Percentiles rank a stretch among this genome's conserved stretches.
These are phyloP conservation scores for Alternaria sp. DNA, from an alignment of 2,329 filamentous ascomycete genomes.

Conservation along the genomic window DNA sequence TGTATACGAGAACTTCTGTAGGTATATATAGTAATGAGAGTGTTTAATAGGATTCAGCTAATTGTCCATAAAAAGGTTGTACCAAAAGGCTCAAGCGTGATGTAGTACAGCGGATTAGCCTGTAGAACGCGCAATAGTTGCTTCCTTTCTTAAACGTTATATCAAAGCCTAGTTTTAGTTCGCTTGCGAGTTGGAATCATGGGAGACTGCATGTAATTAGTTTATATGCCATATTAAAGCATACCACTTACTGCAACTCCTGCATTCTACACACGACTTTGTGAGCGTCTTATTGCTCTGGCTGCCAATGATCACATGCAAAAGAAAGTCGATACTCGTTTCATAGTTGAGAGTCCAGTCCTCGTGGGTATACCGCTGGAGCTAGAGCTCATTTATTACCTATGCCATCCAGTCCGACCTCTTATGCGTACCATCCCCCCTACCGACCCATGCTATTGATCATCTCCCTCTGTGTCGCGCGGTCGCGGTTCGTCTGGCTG, in stretches of 20 bases:
- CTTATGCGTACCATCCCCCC: background rate
- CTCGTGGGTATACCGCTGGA: constrained; percentile 7
- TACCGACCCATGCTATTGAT: constrained; percentile 66
- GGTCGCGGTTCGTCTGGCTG: constrained; percentile 83
- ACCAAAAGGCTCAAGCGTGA: background rate
- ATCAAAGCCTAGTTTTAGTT: too few species aligned
- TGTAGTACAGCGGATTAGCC: background rate
- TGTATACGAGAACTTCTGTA: background rate
- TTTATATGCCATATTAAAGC: background rate
- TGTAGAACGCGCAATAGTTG: too few species aligned
- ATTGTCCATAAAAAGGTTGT: background rate
- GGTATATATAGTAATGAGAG: background rate
- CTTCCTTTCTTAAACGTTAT: too few species aligned
- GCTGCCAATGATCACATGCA: background rate
- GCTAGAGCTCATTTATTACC: constrained; percentile 13
- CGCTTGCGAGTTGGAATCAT: background rate
- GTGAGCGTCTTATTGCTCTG: too few species aligned
- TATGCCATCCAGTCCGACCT: constrained; percentile 6
- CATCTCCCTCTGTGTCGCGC: constrained; percentile 86
- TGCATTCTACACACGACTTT: background rate
- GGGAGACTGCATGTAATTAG: background rate
- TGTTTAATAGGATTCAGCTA: background rate
- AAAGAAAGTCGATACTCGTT: background rate
- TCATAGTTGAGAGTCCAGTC: background rate
- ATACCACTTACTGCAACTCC: background rate